Percentiles rank a stretch among this genome's conserved stretches.
Conservation (phyloP, 805 yeast genomes). For the Wickerhamomyces ciferrii region DNA sequence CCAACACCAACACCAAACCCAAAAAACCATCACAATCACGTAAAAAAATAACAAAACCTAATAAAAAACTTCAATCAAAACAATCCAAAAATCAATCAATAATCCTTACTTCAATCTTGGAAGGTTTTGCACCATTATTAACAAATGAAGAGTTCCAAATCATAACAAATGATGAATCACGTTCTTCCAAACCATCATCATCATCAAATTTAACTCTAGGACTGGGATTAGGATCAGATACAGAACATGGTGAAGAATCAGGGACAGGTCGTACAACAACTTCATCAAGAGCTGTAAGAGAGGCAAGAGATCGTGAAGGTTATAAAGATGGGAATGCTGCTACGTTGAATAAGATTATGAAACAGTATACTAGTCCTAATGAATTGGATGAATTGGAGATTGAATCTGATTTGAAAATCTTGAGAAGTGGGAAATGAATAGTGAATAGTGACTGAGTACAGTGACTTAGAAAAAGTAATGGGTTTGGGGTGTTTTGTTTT, state of each 20-base stretch:
- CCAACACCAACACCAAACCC: no score
- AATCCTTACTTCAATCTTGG: conserved; percentile 15
- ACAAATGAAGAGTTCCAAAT: conserved; percentile 26
- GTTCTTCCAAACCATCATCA: conserved; percentile 1
- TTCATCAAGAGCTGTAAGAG: conserved; percentile 2
- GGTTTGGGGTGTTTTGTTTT: no score
- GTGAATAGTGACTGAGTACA: no score
- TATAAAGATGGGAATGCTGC: conserved; percentile 8
- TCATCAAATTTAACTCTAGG: neutral
- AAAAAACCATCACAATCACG: no score
- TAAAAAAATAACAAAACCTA: conserved; percentile 3
- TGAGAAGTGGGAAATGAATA: conserved; percentile 1
- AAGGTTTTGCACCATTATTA: conserved; percentile 26
- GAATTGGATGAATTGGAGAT: conserved; percentile 21
- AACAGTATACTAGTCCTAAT: conserved; percentile 23
- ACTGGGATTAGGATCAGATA: conserved; percentile 8
- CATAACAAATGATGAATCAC: conserved; percentile 20
- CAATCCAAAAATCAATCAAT: neutral
- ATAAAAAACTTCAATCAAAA: neutral
- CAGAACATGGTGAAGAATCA: conserved; percentile 5
- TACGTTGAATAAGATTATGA: conserved; percentile 19
- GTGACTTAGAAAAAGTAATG: no score
- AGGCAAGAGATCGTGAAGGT: conserved; percentile 4
- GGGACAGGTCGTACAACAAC: conserved; percentile 4
- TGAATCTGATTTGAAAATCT: conserved; percentile 20